Evolutionary conservation across 768 basidiomycete species (phyloP).

Genomic region (Sporobolomyces roseus): DNA sequence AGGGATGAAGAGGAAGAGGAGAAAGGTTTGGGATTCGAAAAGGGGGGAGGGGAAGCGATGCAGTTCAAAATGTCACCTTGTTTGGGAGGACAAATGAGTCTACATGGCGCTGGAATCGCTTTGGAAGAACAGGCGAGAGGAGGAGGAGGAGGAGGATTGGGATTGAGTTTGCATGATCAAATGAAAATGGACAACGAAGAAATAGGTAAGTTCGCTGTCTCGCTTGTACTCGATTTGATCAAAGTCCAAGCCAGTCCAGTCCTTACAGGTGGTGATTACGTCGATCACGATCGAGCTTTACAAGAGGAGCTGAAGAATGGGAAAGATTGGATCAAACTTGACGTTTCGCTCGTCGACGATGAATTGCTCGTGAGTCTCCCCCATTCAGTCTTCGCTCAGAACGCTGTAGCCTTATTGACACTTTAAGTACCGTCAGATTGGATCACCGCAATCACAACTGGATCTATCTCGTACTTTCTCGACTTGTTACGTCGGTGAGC

Average conservation of each 20-base stretch:
- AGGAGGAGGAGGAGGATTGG: neutral
- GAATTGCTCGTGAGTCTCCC: slow-evolving; percentile 27
- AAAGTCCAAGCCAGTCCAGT: too few species aligned
- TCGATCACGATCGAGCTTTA: neutral
- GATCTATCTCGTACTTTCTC: slow-evolving; percentile 12
- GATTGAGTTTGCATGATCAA: slow-evolving; percentile 7
- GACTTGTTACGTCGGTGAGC: slow-evolving; percentile 21
- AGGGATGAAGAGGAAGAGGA: neutral
- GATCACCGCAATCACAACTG: neutral
- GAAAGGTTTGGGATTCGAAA: neutral
- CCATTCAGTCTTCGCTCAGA: neutral
- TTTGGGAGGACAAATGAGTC: neutral
- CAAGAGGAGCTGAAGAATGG: slow-evolving; percentile 11
- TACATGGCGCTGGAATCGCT: neutral
- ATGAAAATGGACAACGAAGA: neutral
- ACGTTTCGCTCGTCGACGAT: slow-evolving; percentile 27
- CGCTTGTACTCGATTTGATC: too few species aligned
- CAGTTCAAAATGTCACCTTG: neutral
- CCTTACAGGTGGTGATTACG: neutral
- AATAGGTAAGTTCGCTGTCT: neutral
- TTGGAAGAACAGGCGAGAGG: neutral
- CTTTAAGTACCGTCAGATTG: slow-evolving; percentile 15
- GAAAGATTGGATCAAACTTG: neutral
- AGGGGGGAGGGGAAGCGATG: neutral
- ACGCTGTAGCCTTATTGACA: neutral